A percentile compares a stretch with the other conserved stretches of the same genome.
Evolutionary conservation across 768 basidiomycete genomes (phyloP).

Genomic region (Trametes sanguinea): DNA sequence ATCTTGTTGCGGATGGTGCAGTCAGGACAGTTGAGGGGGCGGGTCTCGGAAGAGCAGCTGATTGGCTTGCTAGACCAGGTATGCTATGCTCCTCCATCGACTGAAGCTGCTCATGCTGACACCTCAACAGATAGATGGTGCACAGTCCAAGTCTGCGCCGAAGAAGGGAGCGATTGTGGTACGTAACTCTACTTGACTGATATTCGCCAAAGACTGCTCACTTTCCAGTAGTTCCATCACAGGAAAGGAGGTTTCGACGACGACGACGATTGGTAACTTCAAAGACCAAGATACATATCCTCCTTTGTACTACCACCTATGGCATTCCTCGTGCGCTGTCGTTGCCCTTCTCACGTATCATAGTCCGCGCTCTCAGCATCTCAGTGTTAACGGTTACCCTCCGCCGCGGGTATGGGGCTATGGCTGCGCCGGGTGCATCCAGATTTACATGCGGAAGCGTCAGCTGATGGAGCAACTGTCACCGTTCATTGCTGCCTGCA

Average conservation of each 20-base stretch:
- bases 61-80: constrained; percentile 89
- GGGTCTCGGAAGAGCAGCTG: constrained; percentile 78
- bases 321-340: neutral
- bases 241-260: constrained; percentile 39
- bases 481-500: neutral
- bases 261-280: constrained; percentile 34
- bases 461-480: constrained; percentile 4
- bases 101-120: neutral
- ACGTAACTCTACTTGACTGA: constrained; percentile 16
- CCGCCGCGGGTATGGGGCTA: neutral
- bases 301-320: constrained; percentile 1
- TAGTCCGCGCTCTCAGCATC: neutral
- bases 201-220: neutral
- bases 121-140: constrained; percentile 44
- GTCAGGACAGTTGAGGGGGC: constrained; percentile 74
- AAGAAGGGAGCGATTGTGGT: constrained; percentile 47
- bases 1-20: constrained; percentile 84
- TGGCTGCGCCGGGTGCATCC: constrained; percentile 3
- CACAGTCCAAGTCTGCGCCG: constrained; percentile 36
- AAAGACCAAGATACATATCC: constrained; percentile 12
- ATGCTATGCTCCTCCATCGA: constrained; percentile 9
- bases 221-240: constrained; percentile 33
- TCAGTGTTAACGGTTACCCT: neutral
- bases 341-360: neutral
- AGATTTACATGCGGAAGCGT: constrained; percentile 2